These are phyloP conservation scores for Fusarium agapanthi DNA, from an alignment of 2,329 filamentous ascomycete species.

Conservation along the genomic window DNA sequence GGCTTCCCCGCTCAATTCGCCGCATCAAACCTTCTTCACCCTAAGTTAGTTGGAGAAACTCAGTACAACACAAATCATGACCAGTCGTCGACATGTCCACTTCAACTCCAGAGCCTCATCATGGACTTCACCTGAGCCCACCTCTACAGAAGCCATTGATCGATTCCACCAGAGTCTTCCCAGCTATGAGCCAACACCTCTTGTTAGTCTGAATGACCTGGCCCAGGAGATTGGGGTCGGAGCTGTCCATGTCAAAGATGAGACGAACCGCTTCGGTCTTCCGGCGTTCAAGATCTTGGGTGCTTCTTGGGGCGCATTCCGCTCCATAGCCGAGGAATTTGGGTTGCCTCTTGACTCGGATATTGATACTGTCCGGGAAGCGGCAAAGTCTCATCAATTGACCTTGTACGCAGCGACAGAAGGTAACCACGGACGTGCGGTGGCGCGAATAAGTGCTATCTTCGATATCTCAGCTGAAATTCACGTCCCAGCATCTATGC, in stretches of 20 bases:
- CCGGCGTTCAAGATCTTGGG: conserved; percentile 84
- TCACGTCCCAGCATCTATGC: conserved; percentile 70
- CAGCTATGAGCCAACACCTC: conserved; percentile 62
- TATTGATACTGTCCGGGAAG: conserved; percentile 53
- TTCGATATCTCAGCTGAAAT: conserved; percentile 65
- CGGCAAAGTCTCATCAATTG: conserved; percentile 45
- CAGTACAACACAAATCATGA: conserved; percentile 19
- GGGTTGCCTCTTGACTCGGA: conserved; percentile 52
- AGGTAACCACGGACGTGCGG: conserved; percentile 79
- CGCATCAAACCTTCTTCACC: background rate
- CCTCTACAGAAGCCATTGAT: conserved; percentile 24
- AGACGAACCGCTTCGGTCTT: conserved; percentile 72
- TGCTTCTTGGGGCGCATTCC: conserved; percentile 76
- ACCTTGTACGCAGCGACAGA: conserved; percentile 73
- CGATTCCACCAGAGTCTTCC: conserved; percentile 68
- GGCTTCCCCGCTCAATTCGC: background rate
- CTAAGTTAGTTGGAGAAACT: background rate
- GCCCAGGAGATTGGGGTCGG: conserved; percentile 66
- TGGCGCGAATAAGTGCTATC: conserved; percentile 72
- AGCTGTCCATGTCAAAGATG: conserved; percentile 74
- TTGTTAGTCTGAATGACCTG: conserved; percentile 60
- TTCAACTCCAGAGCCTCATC: conserved; percentile 38
- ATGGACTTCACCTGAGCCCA: conserved; percentile 15
- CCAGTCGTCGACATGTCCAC: conserved; percentile 33
- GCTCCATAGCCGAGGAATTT: conserved; percentile 60